Conservation (phyloP, 192 early-diverging fungal species). For the Backusella tuberculispora region DNA sequence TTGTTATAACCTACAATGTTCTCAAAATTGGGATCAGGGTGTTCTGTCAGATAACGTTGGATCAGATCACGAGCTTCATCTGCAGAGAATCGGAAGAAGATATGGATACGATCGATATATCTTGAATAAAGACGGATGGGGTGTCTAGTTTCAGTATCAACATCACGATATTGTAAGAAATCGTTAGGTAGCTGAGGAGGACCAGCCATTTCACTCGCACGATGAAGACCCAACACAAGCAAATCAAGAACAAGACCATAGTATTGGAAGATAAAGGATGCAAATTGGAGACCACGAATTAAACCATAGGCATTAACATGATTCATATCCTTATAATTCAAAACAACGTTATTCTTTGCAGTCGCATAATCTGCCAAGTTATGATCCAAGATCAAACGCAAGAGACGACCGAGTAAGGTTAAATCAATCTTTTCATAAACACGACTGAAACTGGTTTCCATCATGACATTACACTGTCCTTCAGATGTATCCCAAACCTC, state of each 20-base stretch:
- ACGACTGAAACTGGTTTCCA: conserved; percentile 91
- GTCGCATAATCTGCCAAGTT: conserved; percentile 99
- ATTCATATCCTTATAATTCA: conserved; percentile 99
- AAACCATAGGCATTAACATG: conserved; percentile 97
- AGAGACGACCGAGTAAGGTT: conserved; percentile 89
- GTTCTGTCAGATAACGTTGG: conserved; percentile 95
- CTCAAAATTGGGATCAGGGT: conserved; percentile 98
- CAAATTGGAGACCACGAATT: conserved; percentile 97
- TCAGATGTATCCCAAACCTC: conserved; percentile 92
- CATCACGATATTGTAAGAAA: conserved; percentile 95
- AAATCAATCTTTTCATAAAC: conserved; percentile 98
- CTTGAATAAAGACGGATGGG: conserved; percentile 96
- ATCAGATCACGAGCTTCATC: conserved; percentile 95
- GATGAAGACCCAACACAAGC: conserved; percentile 89
- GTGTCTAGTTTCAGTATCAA: conserved; percentile 90
- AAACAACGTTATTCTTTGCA: conserved; percentile 97
- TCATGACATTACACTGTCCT: conserved; percentile 95
- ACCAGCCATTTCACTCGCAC: conserved; percentile 97
- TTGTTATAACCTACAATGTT: conserved; percentile 99
- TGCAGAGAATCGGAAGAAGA: conserved; percentile 92
- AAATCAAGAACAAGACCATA: conserved; percentile 97
- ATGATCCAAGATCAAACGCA: conserved; percentile 97
- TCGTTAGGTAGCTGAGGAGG: conserved; percentile 92
- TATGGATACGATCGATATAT: conserved; percentile 92
- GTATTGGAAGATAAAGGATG: conserved; percentile 98